Evolutionary conservation across 1,284 basidiomycete species (phyloP).

Genomic region (Sanguinoderma infundibulare): DNA sequence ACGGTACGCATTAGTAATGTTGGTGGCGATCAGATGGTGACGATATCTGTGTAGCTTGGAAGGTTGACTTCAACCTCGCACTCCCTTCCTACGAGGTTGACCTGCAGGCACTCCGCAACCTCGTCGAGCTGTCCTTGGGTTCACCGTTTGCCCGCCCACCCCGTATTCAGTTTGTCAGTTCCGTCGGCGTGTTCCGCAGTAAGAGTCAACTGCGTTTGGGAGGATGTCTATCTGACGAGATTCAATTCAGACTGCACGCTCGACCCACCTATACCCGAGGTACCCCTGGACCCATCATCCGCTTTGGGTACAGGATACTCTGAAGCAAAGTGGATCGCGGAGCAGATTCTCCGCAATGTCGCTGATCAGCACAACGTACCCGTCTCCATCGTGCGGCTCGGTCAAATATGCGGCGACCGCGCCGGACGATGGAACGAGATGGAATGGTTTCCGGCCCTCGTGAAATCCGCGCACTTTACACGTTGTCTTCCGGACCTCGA

Average conservation of each 20-base stretch:
- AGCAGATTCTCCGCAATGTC: slow-evolving; percentile 31
- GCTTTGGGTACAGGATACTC: slow-evolving; percentile 41
- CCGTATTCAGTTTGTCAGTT: slow-evolving; percentile 35
- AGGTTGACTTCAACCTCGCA: slow-evolving; percentile 39
- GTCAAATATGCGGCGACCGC: slow-evolving; percentile 43
- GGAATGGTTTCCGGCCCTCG: slow-evolving; percentile 50
- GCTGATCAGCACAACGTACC: slow-evolving; percentile 26
- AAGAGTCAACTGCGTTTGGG: neutral
- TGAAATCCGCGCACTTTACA: slow-evolving; percentile 36
- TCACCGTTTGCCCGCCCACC: slow-evolving; percentile 25
- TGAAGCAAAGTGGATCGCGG: slow-evolving; percentile 46
- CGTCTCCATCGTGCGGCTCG: slow-evolving; percentile 42
- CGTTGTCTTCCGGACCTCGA: slow-evolving; percentile 31
- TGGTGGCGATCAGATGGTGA: neutral
- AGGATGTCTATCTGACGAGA: too few species aligned
- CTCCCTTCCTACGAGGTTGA: slow-evolving; percentile 24
- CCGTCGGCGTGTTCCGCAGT: slow-evolving; percentile 33
- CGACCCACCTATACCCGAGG: slow-evolving; percentile 9
- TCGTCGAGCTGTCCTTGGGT: slow-evolving; percentile 30
- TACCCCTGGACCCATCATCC: slow-evolving; percentile 20
- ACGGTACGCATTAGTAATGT: slow-evolving; percentile 27
- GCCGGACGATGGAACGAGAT: slow-evolving; percentile 46
- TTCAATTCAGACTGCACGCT: slow-evolving; percentile 4
- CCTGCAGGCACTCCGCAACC: slow-evolving; percentile 20
- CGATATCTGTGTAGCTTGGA: slow-evolving; percentile 33